Evolutionary conservation across 768 basidiomycete genomes (phyloP).

Genomic region (Trametes sanguinea): DNA sequence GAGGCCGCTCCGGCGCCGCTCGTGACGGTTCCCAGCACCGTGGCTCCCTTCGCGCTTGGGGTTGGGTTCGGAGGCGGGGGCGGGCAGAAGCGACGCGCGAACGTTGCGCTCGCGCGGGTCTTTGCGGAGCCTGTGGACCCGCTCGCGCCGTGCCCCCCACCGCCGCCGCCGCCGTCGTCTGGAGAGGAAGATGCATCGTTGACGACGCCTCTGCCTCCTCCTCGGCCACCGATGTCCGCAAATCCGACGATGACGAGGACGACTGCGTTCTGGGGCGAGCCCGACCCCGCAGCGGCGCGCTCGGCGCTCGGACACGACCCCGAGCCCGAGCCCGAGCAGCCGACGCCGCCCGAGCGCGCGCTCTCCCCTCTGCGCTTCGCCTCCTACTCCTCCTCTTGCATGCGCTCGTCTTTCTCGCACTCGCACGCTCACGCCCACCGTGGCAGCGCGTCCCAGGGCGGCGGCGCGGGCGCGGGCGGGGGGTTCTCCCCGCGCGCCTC

Average conservation of each 20-base stretch:
- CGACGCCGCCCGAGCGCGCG: neutral
- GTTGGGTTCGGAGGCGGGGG: neutral
- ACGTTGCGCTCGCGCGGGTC: neutral
- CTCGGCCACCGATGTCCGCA: no score
- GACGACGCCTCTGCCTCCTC: no score
- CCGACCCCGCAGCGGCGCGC: no score
- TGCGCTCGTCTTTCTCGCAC: no score
- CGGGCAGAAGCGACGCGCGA: neutral
- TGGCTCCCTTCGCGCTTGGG: neutral
- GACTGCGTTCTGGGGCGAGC: no score
- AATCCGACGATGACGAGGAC: no score
- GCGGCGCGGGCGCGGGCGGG: no score
- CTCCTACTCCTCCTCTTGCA: constrained; percentile 2
- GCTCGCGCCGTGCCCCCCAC: neutral
- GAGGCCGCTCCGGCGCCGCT: neutral
- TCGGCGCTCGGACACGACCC: no score
- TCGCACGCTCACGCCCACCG: neutral
- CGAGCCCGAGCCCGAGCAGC: neutral
- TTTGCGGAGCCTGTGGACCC: constrained; percentile 4
- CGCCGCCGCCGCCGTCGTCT: no score
- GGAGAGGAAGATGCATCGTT: no score
- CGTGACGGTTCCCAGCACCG: neutral
- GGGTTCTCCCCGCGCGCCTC: neutral
- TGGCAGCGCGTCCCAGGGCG: no score
- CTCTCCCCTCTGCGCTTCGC: constrained; percentile 16